Conservation (phyloP, 2,329 filamentous ascomycete species). For the Diaporthe australafricana region DNA sequence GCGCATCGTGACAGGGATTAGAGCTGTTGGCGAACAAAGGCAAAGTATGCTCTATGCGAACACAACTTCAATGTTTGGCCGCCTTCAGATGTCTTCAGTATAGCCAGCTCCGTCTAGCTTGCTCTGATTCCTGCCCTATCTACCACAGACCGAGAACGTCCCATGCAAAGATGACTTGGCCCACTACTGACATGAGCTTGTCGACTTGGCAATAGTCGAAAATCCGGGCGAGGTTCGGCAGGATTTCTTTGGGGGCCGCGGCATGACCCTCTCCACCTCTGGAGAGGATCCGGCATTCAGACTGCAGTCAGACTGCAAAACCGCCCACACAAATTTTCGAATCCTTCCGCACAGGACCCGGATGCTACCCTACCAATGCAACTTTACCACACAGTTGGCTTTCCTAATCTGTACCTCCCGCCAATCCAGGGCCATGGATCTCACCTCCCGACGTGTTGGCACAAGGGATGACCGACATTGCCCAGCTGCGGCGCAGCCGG, state of each 20-base stretch:
- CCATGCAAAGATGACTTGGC: not conserved
- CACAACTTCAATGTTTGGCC: not conserved
- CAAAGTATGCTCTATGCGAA: not conserved
- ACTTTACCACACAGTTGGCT: not conserved
- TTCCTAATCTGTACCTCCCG: not conserved
- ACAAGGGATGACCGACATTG: not conserved
- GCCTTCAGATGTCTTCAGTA: not conserved
- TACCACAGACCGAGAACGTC: not conserved
- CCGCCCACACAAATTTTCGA: not conserved
- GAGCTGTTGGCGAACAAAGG: not conserved
- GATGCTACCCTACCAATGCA: slow-evolving; percentile 1
- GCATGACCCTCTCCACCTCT: not conserved
- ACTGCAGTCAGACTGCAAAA: not conserved
- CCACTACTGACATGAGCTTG: slow-evolving; percentile 9
- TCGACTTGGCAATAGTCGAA: slow-evolving; percentile 17
- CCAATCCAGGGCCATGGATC: slow-evolving; percentile 11
- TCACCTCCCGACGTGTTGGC: slow-evolving; percentile 1
- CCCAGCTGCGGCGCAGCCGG: not conserved
- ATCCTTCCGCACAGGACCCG: slow-evolving; percentile 18
- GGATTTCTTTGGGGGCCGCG: slow-evolving; percentile 6
- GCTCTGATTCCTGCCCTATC: not conserved
- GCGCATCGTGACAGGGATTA: not conserved
- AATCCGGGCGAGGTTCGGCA: not conserved
- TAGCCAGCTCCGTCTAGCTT: not conserved
- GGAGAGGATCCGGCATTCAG: not conserved